These are phyloP conservation scores for Tephrocybe sp. DNA, from an alignment of 768 basidiomycete species.

Conservation along the genomic window DNA sequence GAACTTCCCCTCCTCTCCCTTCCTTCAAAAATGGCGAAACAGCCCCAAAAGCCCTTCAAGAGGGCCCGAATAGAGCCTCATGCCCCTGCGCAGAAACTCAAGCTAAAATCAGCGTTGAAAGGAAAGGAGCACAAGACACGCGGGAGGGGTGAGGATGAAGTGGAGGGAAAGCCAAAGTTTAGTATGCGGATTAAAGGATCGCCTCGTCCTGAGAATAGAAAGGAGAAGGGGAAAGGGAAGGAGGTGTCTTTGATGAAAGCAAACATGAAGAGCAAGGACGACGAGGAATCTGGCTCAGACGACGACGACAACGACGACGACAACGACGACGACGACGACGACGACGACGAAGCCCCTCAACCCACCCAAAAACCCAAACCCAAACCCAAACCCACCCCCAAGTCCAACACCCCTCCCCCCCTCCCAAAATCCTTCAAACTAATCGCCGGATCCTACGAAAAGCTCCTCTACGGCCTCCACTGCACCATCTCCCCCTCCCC, in stretches of 20 bases:
- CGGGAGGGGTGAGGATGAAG: not conserved
- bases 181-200: constrained; percentile 4
- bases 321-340: not conserved
- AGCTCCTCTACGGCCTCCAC: constrained; percentile 88
- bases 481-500: constrained; percentile 45
- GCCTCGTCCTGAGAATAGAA: not conserved
- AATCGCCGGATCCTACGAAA: constrained; percentile 94
- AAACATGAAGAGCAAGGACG: not conserved
- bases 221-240: not conserved
- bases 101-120: not conserved
- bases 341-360: constrained; percentile 13
- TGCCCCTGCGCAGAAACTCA: not conserved
- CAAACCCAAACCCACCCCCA: constrained; percentile 14
- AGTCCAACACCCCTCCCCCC: constrained; percentile 1
- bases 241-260: not conserved
- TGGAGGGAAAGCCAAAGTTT: constrained; percentile 5
- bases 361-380: constrained; percentile 17
- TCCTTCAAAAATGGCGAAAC: not conserved
- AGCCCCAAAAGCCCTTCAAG: not conserved
- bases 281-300: constrained; percentile 6
- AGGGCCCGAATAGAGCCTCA: not conserved
- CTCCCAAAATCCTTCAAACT: constrained; percentile 76
- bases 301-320: constrained; percentile 2
- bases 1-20: not conserved
- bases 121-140: not conserved